Evolutionary conservation across 495 filamentous ascomycete genomes (phyloP).

Genomic region (Talaromyces ruber): DNA sequence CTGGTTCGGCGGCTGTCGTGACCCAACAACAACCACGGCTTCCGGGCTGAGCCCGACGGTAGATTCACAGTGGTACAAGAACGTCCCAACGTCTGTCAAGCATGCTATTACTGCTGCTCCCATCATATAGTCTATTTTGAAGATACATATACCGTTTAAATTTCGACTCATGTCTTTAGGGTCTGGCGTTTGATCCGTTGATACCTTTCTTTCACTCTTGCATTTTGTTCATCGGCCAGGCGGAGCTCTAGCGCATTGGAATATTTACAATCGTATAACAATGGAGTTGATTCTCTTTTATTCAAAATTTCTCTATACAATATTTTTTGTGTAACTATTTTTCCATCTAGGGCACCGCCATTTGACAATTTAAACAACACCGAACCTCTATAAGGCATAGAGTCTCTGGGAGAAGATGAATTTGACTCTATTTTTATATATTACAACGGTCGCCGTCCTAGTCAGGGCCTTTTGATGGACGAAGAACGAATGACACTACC

Average conservation of each 20-base stretch:
- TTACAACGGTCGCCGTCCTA: too few relatives aligned
- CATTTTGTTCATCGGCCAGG: neutral
- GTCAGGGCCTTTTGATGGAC: too few relatives aligned
- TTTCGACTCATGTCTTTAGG: neutral
- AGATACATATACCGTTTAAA: neutral
- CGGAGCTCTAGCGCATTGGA: neutral
- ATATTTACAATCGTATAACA: neutral
- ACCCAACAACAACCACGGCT: conserved; percentile 34
- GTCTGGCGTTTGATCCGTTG: neutral
- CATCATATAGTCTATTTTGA: neutral
- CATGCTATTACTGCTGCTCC: neutral
- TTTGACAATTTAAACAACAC: neutral
- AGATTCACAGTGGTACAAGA: neutral
- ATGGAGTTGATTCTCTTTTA: neutral
- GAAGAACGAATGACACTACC: too few relatives aligned
- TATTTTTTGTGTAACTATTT: neutral
- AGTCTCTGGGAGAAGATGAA: neutral
- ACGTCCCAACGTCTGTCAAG: neutral
- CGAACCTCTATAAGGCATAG: neutral
- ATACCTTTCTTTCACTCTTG: neutral
- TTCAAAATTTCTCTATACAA: neutral
- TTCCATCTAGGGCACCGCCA: neutral
- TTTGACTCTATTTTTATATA: too few relatives aligned
- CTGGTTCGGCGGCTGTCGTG: conserved; percentile 64
- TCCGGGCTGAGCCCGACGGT: neutral